Evolutionary conservation across 139 green algal genomes (phyloP).

Genomic region (Tetradesmus obliquus): DNA sequence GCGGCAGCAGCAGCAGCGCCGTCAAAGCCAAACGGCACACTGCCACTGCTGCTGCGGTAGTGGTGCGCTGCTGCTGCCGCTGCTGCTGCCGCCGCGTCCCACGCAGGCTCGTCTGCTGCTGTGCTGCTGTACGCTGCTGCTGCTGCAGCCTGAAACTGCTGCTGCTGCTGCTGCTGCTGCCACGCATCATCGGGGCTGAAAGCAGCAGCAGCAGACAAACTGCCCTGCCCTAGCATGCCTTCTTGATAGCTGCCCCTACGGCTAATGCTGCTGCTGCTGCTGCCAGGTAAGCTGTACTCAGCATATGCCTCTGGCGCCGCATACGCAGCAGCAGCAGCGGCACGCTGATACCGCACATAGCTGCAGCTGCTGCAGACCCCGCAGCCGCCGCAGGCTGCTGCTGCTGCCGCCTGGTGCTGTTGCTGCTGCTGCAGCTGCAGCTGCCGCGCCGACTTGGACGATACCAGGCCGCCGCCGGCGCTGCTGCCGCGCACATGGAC

Average conservation of each 20-base stretch:
- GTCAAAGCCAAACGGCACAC: background rate
- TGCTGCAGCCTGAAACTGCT: background rate
- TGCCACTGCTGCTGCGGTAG: background rate
- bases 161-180: background rate
- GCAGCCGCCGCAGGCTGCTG: background rate
- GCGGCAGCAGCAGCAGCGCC: background rate
- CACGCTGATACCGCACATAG: background rate
- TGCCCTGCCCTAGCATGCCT: background rate
- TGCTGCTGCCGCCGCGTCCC: background rate
- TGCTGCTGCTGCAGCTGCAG: background rate
- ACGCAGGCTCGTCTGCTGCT: background rate
- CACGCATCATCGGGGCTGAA: background rate
- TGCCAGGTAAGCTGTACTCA: background rate
- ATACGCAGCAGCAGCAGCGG: background rate
- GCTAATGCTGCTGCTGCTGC: background rate
- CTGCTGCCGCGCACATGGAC: background rate
- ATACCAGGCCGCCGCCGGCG: background rate
- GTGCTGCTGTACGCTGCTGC: background rate
- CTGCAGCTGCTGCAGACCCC: background rate
- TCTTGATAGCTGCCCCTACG: background rate
- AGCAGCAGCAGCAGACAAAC: background rate
- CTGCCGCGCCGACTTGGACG: background rate
- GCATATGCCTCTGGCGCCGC: background rate
- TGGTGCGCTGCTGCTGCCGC: background rate
- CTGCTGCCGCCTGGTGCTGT: background rate